Percentiles rank a stretch among this genome's conserved stretches.
Conservation (phyloP, 2,329 filamentous ascomycete species). For the Sporothrix dimorphospora region DNA sequence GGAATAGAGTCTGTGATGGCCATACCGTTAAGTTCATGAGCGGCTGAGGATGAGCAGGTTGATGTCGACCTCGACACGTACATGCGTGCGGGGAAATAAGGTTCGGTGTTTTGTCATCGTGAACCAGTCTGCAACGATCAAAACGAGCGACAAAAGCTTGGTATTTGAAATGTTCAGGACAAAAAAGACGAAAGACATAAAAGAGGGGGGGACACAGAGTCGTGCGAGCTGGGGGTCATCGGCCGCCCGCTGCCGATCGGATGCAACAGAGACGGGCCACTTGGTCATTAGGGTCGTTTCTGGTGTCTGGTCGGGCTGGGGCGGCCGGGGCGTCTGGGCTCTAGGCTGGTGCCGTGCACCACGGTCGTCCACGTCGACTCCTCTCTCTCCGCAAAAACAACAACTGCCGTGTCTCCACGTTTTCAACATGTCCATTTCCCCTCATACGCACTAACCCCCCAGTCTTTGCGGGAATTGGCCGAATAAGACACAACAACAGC, state of each 20-base stretch:
- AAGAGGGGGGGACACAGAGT: background rate
- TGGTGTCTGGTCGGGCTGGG: background rate
- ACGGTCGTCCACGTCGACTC: slow-evolving; percentile 1
- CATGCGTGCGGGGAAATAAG: background rate
- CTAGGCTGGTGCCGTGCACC: slow-evolving; percentile 3
- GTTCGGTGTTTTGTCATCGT: background rate
- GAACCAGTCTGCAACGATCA: background rate
- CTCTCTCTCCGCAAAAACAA: slow-evolving; percentile 1
- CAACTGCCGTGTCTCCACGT: slow-evolving; percentile 10
- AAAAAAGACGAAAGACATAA: too few species aligned
- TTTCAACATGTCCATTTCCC: background rate
- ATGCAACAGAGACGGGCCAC: background rate
- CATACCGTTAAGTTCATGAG: too few species aligned
- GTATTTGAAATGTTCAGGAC: background rate
- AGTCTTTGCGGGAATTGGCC: background rate
- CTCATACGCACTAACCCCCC: background rate
- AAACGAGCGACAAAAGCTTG: background rate
- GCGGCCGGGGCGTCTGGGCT: background rate
- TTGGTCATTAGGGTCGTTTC: background rate
- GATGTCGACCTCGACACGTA: background rate
- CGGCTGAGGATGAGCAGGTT: background rate
- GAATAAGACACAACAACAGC: background rate
- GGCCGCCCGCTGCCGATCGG: slow-evolving; percentile 4
- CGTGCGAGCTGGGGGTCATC: background rate
- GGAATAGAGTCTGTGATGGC: too few species aligned